Base-by-base conservation (phyloP, 345 rosid species). In the Nephelium lappaceum region DNA sequence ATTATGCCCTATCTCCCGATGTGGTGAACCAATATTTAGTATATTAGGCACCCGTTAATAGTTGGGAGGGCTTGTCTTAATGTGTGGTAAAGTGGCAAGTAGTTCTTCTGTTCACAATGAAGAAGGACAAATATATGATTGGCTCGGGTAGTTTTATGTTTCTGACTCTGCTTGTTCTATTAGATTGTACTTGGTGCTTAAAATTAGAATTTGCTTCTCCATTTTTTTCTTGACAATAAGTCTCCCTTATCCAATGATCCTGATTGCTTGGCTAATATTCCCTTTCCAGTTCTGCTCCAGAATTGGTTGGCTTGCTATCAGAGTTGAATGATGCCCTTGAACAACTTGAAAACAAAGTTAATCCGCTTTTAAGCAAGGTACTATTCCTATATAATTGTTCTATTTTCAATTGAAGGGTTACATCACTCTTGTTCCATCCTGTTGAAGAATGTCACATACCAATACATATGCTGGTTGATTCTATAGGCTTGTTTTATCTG, bases 231-330 rank as follows among this genome's bases (percentile, higher is more conserved):
- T 42, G 25, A 24, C 41, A 43, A 11, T 21, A n/a, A 1, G 15
- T 36, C 63, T 39, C 31, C 24, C 2, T 25, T 49, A 21, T 51
- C 60, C 27, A 14, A 63, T 72, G 38, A 25, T 69, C 27, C 15
- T 69, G 39, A 2, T 51, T 23, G 15, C 61, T 42, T 67, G 2
- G 24, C 66, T 77, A 8, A 42, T 67, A 11, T 57, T 75, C 49
- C 58, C 60, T 6, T 24, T 80, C 5, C 93, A 95, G 99, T 81
- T 89, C 97, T 87, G 98, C 97, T 51, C 99, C 99, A 69, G 99
- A 95, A 76, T 82, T 95, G 72, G 89, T 93, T 74, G 95, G 97
- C 78, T 86, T 95, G 80, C 88, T 91, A 78, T 90, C 94, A 39
- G 99, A 95, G 88, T 86, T 95, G 72, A 88, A 90, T 45, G 88